Evolutionary conservation across 2,329 filamentous ascomycete species (phyloP).

Genomic region (Aspergillus quadrilineatus): DNA sequence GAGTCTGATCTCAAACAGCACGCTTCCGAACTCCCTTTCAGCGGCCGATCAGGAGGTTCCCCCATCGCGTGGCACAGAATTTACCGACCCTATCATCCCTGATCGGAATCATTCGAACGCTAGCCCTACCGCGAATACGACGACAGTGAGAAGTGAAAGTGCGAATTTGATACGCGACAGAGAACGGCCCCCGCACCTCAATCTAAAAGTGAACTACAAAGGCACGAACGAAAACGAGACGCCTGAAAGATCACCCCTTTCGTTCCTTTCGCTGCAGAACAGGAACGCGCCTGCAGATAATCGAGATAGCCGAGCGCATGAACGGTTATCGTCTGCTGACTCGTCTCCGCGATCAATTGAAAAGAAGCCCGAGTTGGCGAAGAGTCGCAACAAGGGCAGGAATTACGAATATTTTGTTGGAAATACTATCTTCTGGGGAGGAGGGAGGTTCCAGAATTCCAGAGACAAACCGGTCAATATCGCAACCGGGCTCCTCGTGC

Average conservation of each 20-base stretch:
- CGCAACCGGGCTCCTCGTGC: conserved; percentile 75
- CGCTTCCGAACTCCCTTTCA: conserved; percentile 38
- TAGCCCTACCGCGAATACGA: conserved; percentile 64
- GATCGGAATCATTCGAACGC: conserved; percentile 72
- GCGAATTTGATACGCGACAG: conserved; percentile 69
- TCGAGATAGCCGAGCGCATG: conserved; percentile 65
- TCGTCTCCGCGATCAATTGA: conserved; percentile 68
- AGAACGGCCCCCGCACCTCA: conserved; percentile 50
- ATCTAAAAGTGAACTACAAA: conserved; percentile 62
- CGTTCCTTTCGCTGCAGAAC: conserved; percentile 66
- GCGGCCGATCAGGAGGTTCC: conserved; percentile 53
- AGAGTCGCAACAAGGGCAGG: conserved; percentile 54
- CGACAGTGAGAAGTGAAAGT: conserved; percentile 69
- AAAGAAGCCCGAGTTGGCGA: conserved; percentile 39
- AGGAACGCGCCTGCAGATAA: conserved; percentile 51
- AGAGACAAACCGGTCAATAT: conserved; percentile 85
- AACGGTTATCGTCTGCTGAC: conserved; percentile 78
- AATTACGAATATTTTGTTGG: conserved; percentile 94
- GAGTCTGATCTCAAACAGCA: conserved; percentile 59
- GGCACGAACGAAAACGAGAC: conserved; percentile 55
- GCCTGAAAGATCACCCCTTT: conserved; percentile 69
- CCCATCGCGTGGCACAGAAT: conserved; percentile 77
- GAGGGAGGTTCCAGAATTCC: conserved; percentile 85
- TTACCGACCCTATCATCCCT: conserved; percentile 70
- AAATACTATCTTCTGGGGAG: conserved; percentile 85